Conservation (phyloP, 768 basidiomycete species). For the Cystobasidium onofrii region DNA sequence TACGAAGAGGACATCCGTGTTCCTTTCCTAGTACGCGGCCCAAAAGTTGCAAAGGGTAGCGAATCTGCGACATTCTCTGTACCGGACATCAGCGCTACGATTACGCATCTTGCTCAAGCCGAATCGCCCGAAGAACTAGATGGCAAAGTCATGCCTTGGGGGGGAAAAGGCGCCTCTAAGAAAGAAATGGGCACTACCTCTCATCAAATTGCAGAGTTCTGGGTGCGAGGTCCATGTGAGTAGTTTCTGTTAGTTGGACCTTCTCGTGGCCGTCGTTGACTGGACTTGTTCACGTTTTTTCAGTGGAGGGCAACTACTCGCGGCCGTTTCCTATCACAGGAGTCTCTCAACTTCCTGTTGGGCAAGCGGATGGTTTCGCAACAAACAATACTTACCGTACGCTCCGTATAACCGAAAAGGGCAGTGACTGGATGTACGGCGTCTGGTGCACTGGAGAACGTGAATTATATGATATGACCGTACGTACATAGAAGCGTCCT, state of each 20-base stretch:
- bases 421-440: background rate
- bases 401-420: background rate
- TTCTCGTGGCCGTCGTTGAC: background rate
- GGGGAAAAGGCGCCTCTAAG: background rate
- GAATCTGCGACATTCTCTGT: too few species aligned
- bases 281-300: background rate
- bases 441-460: slow-evolving; percentile 40
- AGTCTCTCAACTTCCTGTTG: background rate
- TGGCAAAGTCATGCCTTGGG: background rate
- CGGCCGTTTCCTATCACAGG: background rate
- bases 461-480: slow-evolving; percentile 35
- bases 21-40: slow-evolving; percentile 36
- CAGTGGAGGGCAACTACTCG: background rate
- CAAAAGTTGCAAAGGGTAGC: too few species aligned
- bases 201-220: background rate
- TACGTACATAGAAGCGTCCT: background rate
- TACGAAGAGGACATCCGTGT: slow-evolving; percentile 38
- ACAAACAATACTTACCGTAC: background rate
- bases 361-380: too few species aligned
- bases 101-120: background rate
- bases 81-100: background rate
- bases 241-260: too few species aligned
- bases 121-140: background rate
- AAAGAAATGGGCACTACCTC: background rate
- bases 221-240: background rate